Base-by-base conservation (phyloP, 2,329 filamentous ascomycete genomes). In the Scedosporium apiospermum region DNA sequence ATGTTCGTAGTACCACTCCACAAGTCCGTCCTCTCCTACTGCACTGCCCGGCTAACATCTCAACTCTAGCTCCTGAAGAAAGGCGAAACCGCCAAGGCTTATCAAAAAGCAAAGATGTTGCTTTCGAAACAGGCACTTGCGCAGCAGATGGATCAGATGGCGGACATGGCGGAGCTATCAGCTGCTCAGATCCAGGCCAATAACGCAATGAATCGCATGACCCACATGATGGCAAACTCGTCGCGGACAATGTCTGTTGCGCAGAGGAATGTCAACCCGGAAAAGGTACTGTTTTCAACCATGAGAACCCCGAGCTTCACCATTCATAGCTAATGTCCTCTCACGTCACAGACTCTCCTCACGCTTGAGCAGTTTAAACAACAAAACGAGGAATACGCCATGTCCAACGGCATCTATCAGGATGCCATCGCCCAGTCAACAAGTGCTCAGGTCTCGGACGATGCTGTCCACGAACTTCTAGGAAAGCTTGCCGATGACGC, bases 401-500 rank as follows among this genome's bases (percentile, higher is more conserved):
- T 86, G 76, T 81, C 78, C 71, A 85, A 84, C 73, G 82, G 87
- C 67, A 91, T 93, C 75, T 95, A 95, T 75, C 90, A 93, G 74
- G 91, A 93, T 71, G 90, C 91, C 64, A 93, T 93, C 65, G 86
- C 84, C 23, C 88, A 89, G 65, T 89, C 88, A 44, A 96, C 91
- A 1, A 73, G 90, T 75, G 69, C 88, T 78, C 72, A 90, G 80
- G 73, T 93, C 77, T 77, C 90, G 78, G 75, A 96, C 72, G 91
- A 96, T 68, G 91, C 93, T 67, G 91, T 96, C 1, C 91, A 96
- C 73, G 87, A 91, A 67, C 77, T 96, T 65, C 88, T 96, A 76
- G 88, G 85, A 66, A 89, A 96, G 76, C 85, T 95, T 53, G 91
- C 91, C 65, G 92, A 96, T 73, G 91, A 96, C 74, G 91, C 90